Conservation (phyloP, 805 yeast genomes). For the Brettanomyces anomalus region DNA sequence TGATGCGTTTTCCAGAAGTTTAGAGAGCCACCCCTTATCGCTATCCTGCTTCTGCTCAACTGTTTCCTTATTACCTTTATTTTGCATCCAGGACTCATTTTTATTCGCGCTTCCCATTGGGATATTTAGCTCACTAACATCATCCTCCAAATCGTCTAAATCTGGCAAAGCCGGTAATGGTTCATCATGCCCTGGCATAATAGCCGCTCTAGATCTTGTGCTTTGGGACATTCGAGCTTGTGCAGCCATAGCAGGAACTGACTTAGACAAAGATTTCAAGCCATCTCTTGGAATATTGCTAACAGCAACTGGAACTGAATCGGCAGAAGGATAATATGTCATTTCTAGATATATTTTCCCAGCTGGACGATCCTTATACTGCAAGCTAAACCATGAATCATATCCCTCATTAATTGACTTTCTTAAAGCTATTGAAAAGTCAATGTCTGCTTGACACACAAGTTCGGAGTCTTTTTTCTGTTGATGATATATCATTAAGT, state of each 20-base stretch:
- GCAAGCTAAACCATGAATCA: constrained; percentile 77
- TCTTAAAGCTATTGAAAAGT: constrained; percentile 62
- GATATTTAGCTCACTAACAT: not conserved
- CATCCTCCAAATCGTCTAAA: constrained; percentile 1
- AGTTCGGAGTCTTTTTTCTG: constrained; percentile 79
- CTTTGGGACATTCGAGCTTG: not conserved
- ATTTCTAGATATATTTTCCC: constrained; percentile 86
- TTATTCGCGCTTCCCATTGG: not conserved
- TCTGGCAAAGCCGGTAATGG: constrained; percentile 2
- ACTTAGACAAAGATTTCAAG: not conserved
- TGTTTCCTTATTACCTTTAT: too few relatives aligned
- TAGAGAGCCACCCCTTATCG: constrained; percentile 13
- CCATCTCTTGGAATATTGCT: constrained; percentile 14
- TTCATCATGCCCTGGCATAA: not conserved
- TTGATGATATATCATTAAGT: constrained; percentile 75
- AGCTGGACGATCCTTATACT: constrained; percentile 62
- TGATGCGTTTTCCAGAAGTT: constrained; percentile 11
- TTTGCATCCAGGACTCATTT: too few relatives aligned
- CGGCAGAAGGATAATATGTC: constrained; percentile 68
- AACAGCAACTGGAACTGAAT: constrained; percentile 23
- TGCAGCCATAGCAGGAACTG: not conserved
- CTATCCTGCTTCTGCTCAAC: not conserved
- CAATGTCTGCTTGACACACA: constrained; percentile 75
- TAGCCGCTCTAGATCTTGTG: not conserved
- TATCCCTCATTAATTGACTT: constrained; percentile 65